phyloP scores from a whole-genome alignment of 306 rosid species.

The barrel medic (Medicago truncatula) region MtrunA17r5.0-ANR NC_053047.1:13332501-13333000 shows the following conservation, averaged over 20 bases:
- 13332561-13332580: neutral
- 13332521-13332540: neutral
- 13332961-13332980: neutral
- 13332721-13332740: neutral
- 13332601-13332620: neutral
- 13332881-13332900: too few species aligned
- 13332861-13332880: slow-evolving; percentile 50
- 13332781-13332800: slow-evolving; percentile 19
- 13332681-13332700: neutral
- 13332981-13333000: slow-evolving; percentile 8
- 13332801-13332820: slow-evolving; percentile 70
- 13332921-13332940: neutral
- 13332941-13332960: slow-evolving; percentile 12
- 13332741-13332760: slow-evolving; percentile 19
- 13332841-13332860: slow-evolving; percentile 76
- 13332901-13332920: too few species aligned
- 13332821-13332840: slow-evolving; percentile 70
- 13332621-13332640: neutral
- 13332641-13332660: neutral
- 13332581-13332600: neutral
- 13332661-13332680: neutral
- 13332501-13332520: neutral
- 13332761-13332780: slow-evolving; percentile 21
- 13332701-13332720: neutral
- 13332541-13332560: too few species aligned